A percentile compares a stretch with the other conserved stretches of the same genome.
Evolutionary conservation across 2,329 filamentous ascomycete genomes (phyloP).

Genomic region (Alternaria postmessia): DNA sequence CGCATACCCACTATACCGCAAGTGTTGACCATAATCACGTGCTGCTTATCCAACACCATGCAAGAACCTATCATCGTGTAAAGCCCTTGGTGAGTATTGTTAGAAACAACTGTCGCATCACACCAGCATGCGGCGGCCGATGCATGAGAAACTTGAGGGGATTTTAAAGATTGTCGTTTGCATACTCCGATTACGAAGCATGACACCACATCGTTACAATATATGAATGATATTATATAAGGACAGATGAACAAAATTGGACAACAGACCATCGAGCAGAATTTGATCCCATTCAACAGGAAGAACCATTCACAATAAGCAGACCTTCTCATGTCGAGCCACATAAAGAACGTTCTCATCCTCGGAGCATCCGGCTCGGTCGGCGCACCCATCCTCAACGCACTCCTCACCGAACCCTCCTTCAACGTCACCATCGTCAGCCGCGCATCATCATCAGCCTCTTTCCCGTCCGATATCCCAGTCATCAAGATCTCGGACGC

Average conservation of each 20-base stretch:
- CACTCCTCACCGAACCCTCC: slow-evolving; percentile 30
- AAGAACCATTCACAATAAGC: not conserved
- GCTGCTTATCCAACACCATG: not conserved
- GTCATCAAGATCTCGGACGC: slow-evolving; percentile 40
- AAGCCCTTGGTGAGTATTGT: not conserved
- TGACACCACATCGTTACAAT: not conserved
- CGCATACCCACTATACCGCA: not conserved
- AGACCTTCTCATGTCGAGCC: slow-evolving; percentile 5
- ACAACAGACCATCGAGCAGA: not conserved
- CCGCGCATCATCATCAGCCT: slow-evolving; percentile 35
- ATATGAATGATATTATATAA: not conserved
- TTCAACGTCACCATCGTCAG: slow-evolving; percentile 47
- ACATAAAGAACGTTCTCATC: slow-evolving; percentile 33
- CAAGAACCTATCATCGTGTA: not conserved
- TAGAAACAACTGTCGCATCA: not conserved
- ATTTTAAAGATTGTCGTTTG: not conserved
- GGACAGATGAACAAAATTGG: not conserved
- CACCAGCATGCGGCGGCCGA: not conserved
- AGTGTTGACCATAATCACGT: not conserved
- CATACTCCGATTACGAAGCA: not conserved
- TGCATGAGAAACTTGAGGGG: not conserved
- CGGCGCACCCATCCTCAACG: slow-evolving; percentile 35
- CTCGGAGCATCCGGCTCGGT: slow-evolving; percentile 41
- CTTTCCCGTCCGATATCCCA: slow-evolving; percentile 31
- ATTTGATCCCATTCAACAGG: not conserved